Percentiles rank a stretch among this genome's conserved stretches.
These are phyloP conservation scores for Mucor plumbeus DNA, from an alignment of 371 early-diverging fungal genomes.

Conservation along the genomic window DNA sequence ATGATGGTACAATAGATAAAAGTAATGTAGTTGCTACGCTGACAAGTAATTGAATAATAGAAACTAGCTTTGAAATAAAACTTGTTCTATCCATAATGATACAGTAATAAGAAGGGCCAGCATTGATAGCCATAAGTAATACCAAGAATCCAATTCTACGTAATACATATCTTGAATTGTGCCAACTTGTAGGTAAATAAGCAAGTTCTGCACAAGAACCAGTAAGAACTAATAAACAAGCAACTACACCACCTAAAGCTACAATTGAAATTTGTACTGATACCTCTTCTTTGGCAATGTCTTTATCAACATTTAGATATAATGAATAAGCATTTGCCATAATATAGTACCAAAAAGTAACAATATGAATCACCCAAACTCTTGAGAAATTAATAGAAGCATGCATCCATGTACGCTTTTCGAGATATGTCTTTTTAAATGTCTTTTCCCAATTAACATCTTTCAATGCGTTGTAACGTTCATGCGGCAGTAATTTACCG, in stretches of 20 bases:
- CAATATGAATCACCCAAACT: conserved; percentile 87
- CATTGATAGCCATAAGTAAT: conserved; percentile 67
- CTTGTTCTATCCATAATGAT: conserved; percentile 55
- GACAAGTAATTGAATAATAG: conserved; percentile 68
- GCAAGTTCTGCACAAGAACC: conserved; percentile 74
- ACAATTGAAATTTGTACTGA: conserved; percentile 71
- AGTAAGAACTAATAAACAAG: conserved; percentile 69
- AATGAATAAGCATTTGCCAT: conserved; percentile 76
- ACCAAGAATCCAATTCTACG: conserved; percentile 66
- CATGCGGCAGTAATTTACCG: conserved; percentile 64
- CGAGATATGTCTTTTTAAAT: conserved; percentile 87
- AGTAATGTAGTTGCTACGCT: conserved; percentile 70
- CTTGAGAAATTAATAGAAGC: conserved; percentile 86
- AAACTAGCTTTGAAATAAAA: conserved; percentile 60
- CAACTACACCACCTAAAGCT: conserved; percentile 79
- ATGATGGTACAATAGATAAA: conserved; percentile 73
- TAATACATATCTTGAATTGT: conserved; percentile 61
- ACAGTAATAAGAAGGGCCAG: conserved; percentile 74
- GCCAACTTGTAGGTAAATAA: conserved; percentile 71
- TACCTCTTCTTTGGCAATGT: conserved; percentile 45
- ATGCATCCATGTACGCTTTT: conserved; percentile 86
- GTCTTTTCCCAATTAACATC: conserved; percentile 75
- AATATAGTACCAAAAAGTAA: conserved; percentile 84
- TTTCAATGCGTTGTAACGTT: conserved; percentile 69
- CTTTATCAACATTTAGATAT: conserved; percentile 55